phyloP scores from a whole-genome alignment of 2,329 filamentous ascomycete species.

The Emericellopsis cladophorae region DNA sequence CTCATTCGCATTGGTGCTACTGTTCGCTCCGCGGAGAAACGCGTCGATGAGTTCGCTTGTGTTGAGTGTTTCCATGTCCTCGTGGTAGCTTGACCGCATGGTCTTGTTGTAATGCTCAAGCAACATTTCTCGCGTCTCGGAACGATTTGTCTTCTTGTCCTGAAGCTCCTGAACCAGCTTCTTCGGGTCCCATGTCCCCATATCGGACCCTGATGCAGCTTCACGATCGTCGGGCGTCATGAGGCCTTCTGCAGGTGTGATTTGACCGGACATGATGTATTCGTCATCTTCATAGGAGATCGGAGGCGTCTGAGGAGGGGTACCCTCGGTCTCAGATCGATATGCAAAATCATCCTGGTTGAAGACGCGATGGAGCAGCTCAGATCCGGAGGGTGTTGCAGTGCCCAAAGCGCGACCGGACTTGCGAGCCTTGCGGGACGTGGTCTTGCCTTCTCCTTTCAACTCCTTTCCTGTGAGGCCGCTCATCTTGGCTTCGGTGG shows the following conservation, averaged over 20 bases:
- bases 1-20: conserved; percentile 56
- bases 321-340: conserved; percentile 1
- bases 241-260: conserved; percentile 12
- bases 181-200: conserved; percentile 35
- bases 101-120: conserved; percentile 26
- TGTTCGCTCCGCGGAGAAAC: conserved; percentile 58
- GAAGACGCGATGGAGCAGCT: conserved; percentile 2
- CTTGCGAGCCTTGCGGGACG: conserved; percentile 53
- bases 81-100: conserved; percentile 33
- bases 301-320: conserved; percentile 1
- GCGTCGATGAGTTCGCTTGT: conserved; percentile 46
- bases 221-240: conserved; percentile 17
- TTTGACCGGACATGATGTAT: conserved; percentile 27
- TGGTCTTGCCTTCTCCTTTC: conserved; percentile 57
- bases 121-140: conserved; percentile 49
- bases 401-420: conserved; percentile 45
- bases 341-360: conserved; percentile 25
- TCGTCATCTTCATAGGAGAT: conserved; percentile 20
- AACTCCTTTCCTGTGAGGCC: conserved; percentile 57
- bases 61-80: conserved; percentile 33
- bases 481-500: conserved; percentile 31
- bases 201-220: neutral
- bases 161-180: conserved; percentile 60
- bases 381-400: conserved; percentile 42
- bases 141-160: conserved; percentile 64